phyloP scores from a whole-genome alignment of 345 rosid species.

The Melaleuca quinquenervia region DNA sequence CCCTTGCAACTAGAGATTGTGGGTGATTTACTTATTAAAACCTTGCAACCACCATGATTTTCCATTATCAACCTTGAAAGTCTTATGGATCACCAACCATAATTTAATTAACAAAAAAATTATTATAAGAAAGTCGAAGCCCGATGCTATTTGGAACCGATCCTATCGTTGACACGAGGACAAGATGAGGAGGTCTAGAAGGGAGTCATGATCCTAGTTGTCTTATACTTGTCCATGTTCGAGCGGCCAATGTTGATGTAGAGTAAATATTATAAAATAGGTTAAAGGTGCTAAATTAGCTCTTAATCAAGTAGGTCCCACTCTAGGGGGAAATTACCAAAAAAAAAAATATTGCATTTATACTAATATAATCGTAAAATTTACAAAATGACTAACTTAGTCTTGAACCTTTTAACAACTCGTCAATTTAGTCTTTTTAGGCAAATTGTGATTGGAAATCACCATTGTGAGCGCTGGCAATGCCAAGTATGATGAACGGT shows the following conservation, averaged over 20 bases:
- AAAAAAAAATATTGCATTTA: not conserved
- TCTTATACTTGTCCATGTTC: not conserved
- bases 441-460: no score
- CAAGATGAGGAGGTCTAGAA: not conserved
- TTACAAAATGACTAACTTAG: not conserved
- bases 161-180: not conserved
- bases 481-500: no score
- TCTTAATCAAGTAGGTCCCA: not conserved
- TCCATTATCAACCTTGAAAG: not conserved
- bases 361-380: not conserved
- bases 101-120: not conserved
- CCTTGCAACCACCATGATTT: not conserved
- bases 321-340: not conserved
- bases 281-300: not conserved
- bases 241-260: not conserved
- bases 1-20: not conserved
- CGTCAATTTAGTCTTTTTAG: no score
- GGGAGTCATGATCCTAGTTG: not conserved
- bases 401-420: not conserved
- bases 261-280: not conserved
- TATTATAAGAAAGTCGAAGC: not conserved
- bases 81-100: not conserved
- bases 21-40: not conserved
- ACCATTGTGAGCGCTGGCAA: no score
- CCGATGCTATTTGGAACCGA: not conserved